These are phyloP conservation scores for Leccinum fibrillosum DNA, from an alignment of 768 basidiomycete species.

Conservation along the genomic window DNA sequence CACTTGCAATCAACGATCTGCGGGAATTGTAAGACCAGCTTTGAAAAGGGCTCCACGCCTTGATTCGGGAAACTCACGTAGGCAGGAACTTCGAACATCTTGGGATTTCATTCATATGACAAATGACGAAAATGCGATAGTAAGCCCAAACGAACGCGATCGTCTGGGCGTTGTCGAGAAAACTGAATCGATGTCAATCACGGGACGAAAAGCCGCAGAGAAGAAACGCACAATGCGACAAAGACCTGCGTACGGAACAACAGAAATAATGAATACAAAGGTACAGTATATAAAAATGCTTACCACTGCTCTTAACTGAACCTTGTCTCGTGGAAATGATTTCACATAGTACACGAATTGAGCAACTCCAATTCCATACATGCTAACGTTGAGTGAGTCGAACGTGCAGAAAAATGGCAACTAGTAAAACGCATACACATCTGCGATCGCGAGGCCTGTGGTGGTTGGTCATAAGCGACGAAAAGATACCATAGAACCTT, in stretches of 20 bases:
- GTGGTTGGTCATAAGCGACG: slow-evolving; percentile 1
- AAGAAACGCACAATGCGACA: slow-evolving; percentile 8
- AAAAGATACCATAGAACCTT: not conserved
- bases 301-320: slow-evolving; percentile 12
- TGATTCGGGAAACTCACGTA: slow-evolving; percentile 1
- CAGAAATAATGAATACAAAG: not conserved
- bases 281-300: not conserved
- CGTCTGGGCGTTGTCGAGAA: slow-evolving; percentile 8
- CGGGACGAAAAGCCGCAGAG: too few relatives aligned
- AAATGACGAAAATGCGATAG: slow-evolving; percentile 6
- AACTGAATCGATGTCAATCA: slow-evolving; percentile 5
- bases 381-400: not conserved
- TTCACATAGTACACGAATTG: slow-evolving; percentile 8
- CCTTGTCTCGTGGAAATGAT: slow-evolving; percentile 15
- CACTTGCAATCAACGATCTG: slow-evolving; percentile 9
- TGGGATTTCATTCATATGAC: slow-evolving; percentile 1
- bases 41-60: not conserved
- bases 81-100: slow-evolving; percentile 3
- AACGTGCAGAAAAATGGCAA: not conserved
- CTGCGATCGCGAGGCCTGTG: slow-evolving; percentile 13
- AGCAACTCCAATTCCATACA: not conserved
- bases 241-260: slow-evolving; percentile 2
- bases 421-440: slow-evolving; percentile 7
- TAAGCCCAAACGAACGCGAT: not conserved
- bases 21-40: not conserved